Base-by-base conservation (phyloP, 2,329 filamentous ascomycete species). In the Colletotrichum phormii region DNA sequence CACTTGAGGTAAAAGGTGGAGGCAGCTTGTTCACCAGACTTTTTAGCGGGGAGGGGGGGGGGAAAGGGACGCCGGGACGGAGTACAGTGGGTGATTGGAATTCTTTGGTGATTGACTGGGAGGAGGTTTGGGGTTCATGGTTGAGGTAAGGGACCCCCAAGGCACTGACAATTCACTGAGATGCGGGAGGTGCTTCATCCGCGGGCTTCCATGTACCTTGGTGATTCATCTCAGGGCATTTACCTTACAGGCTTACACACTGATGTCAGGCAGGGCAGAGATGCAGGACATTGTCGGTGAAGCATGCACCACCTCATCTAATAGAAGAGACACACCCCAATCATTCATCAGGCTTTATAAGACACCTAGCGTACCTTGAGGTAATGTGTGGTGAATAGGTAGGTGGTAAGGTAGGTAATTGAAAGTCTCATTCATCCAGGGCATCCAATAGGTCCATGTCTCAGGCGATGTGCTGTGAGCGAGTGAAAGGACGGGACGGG, bases 11-110 rank as follows among this genome's bases (percentile, higher is more conserved):
- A 59, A 61, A 55, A 69, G 70, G 65, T 64, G 65, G 65, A 64
- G 65, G 69, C 69, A 71, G 69, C 69, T 71, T 61, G 69, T 69
- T 31, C 53, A 64, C 70, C 70, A 64, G 65, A 72, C 62, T 73
- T 73, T 67, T 61, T 66, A 58, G 61, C 60, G 71, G 66, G 67
- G 71, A 61, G 42, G 71, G 68, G 51, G 9, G 63, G 51, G 57
- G n/a, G 26, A 26, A 54, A 58, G 26, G 49, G 29, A 18, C 24
- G 42, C 42, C n/a, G 53, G 53, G 26, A 29, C 26, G 26, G 26
- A 29, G 26, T 15, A 24, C 53, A 24, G 22, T 22, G 53, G 53
- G 53, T 11, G 26, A 55, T 55, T 55, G 31, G 42, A 62, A 51
- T 12, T 61, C 13, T 64, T 12, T 62, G 59, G 59, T 42, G 29